phyloP scores from a whole-genome alignment of 805 yeast genomes.

The Blastobotrys parvus region DNA sequence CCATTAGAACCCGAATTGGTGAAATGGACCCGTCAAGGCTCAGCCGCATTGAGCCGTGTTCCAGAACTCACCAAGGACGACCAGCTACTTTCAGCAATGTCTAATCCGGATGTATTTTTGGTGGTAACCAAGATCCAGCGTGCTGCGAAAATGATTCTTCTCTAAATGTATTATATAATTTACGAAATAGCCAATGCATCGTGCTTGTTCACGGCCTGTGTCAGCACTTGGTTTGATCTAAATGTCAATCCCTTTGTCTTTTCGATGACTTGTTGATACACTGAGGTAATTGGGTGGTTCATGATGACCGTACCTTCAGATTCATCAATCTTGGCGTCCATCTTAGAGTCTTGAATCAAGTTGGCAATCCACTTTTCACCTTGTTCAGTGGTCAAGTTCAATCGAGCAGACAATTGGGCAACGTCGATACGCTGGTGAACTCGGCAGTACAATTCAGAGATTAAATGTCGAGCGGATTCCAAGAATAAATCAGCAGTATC shows the following conservation, averaged over 20 bases:
- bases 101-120: neutral
- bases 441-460: constrained; percentile 46
- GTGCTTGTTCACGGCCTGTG: constrained; percentile 5
- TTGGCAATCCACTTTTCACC: constrained; percentile 46
- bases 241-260: constrained; percentile 58
- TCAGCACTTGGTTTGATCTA: constrained; percentile 48
- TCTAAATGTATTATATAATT: neutral
- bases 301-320: constrained; percentile 44
- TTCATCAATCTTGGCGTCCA: constrained; percentile 48
- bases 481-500: constrained; percentile 35
- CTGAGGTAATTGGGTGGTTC: constrained; percentile 45
- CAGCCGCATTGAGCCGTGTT: constrained; percentile 17
- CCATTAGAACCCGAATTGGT: neutral
- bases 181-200: neutral
- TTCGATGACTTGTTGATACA: constrained; percentile 61
- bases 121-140: neutral
- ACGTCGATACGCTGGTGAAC: constrained; percentile 45
- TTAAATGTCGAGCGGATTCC: constrained; percentile 41
- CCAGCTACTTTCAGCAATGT: too few relatives aligned
- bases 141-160: neutral
- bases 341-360: constrained; percentile 40
- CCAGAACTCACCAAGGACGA: too few relatives aligned
- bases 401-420: constrained; percentile 35
- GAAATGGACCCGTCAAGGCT: constrained; percentile 21
- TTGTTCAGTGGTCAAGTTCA: constrained; percentile 39